Evolutionary conservation across 371 early-diverging fungal genomes (phyloP).

Genomic region (Mucor lusitanicus): DNA sequence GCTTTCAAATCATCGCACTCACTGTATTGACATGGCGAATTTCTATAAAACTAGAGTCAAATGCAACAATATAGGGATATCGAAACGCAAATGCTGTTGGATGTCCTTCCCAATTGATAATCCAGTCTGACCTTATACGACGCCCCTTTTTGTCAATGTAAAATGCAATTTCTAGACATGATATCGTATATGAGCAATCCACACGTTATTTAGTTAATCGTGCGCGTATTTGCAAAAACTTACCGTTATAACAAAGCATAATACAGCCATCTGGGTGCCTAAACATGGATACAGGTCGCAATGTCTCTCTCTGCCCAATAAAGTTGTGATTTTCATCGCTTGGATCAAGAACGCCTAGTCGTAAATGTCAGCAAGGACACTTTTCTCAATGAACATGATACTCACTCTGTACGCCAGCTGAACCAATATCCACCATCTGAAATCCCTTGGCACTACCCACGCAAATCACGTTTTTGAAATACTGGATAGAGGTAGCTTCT

Average conservation of each 20-base stretch:
- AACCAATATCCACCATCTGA: constrained; percentile 86
- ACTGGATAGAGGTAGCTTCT: constrained; percentile 87
- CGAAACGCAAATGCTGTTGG: constrained; percentile 74
- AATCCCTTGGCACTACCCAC: constrained; percentile 94
- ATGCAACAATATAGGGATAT: constrained; percentile 86
- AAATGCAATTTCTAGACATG: constrained; percentile 78
- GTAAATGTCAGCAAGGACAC: not conserved
- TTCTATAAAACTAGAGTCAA: constrained; percentile 86
- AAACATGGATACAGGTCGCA: constrained; percentile 85
- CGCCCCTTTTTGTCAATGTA: constrained; percentile 90
- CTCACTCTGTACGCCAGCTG: constrained; percentile 67
- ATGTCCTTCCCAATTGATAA: constrained; percentile 76
- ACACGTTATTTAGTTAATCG: no score
- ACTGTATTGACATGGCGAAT: constrained; percentile 79
- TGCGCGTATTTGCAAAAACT: not conserved
- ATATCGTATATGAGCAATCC: not conserved
- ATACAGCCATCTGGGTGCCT: constrained; percentile 76
- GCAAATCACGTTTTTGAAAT: constrained; percentile 82
- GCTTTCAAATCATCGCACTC: not conserved
- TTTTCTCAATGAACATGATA: not conserved
- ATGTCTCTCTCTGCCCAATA: constrained; percentile 18
- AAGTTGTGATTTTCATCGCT: constrained; percentile 38
- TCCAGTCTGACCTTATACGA: constrained; percentile 71
- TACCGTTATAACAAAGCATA: constrained; percentile 85
- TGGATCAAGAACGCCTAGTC: constrained; percentile 49